Base-by-base conservation (phyloP, 257 asterid species). In the Nicotiana otophora region DNA sequence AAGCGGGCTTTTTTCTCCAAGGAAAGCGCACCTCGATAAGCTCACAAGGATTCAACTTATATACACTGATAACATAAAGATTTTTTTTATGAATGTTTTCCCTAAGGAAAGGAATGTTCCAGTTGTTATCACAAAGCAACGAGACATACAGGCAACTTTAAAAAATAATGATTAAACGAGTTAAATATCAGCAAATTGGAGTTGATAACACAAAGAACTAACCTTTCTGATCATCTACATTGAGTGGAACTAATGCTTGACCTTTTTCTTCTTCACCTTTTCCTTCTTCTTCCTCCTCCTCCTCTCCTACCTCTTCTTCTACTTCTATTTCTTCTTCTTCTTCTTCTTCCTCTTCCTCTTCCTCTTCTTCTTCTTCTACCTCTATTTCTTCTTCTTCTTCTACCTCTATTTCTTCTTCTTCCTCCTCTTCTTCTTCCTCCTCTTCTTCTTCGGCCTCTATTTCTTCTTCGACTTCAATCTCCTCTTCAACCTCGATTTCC, bases 401-500 rank as follows among this genome's bases (percentile, higher is more conserved):
- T 23, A 0, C 26, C 26, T 23, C 26, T 23, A 23, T 23, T 23
- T 23, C 26, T 23, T 23, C 26, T 23, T 23, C 26, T 23, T 23
- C 26, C 2, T 10, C 51, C 6, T 42, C 51, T 7, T 42, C 51
- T 10, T 42, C 51, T 7, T 42, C 51, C 2, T 10, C 51, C 6
- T 42, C 51, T 7, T 42, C 51, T 10, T 42, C 51, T 7, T 42
- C 51, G 8, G 8, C 51, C 10, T 42, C 51, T 42, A 42, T 42
- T 2, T 42, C 51, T 10, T 77, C 89, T 39, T 85, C 91, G 0
- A 81, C 93, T 36, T 90, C 95, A 34, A 86, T 57, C 54, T 83
- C 79, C 9, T 33, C 76, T 51, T 84, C 86, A 2, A 66, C 82
- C 42, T 79, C 94, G 63, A 84, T 84, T 80, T 85, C 92, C 48